Evolutionary conservation across 1,284 basidiomycete species (phyloP).

Genomic region (Cystobasidium slooffiae): DNA sequence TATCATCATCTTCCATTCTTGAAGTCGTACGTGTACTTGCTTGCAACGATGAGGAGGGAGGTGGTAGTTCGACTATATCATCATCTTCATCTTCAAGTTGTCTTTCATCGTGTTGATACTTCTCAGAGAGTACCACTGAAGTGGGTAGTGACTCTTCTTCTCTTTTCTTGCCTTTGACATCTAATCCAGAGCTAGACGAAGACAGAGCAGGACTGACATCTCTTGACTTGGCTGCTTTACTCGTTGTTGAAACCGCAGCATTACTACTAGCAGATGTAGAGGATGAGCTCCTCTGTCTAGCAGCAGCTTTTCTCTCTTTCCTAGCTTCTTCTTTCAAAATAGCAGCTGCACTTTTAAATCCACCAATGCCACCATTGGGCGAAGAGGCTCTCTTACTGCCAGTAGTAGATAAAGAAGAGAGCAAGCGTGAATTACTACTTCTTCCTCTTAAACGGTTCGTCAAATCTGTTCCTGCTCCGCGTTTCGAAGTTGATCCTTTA

Average conservation of each 20-base stretch:
- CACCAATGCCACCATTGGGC: conserved; percentile 16
- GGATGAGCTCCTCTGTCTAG: not conserved
- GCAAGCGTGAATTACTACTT: not conserved
- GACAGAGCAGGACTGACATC: not conserved
- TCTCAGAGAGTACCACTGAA: not conserved
- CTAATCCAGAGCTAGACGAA: not conserved
- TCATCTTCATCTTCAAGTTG: conserved; percentile 41
- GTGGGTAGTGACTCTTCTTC: conserved; percentile 14
- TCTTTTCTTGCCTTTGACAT: conserved; percentile 19
- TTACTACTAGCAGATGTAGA: not conserved
- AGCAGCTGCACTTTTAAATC: conserved; percentile 35
- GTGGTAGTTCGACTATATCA: conserved; percentile 33
- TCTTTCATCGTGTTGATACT: not conserved
- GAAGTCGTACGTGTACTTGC: not conserved
- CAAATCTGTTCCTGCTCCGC: conserved; percentile 21
- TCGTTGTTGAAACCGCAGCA: not conserved
- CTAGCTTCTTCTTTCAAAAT: conserved; percentile 29
- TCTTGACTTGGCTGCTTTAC: not conserved
- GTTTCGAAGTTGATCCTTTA: not conserved
- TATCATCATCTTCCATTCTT: not conserved
- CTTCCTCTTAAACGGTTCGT: not conserved
- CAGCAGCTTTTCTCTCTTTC: not conserved
- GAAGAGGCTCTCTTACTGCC: not conserved
- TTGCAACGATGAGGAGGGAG: conserved; percentile 13
- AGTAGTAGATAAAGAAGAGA: no score